Conservation (phyloP, 2,329 filamentous ascomycete species). For the Fusarium pseudocircinatum region DNA sequence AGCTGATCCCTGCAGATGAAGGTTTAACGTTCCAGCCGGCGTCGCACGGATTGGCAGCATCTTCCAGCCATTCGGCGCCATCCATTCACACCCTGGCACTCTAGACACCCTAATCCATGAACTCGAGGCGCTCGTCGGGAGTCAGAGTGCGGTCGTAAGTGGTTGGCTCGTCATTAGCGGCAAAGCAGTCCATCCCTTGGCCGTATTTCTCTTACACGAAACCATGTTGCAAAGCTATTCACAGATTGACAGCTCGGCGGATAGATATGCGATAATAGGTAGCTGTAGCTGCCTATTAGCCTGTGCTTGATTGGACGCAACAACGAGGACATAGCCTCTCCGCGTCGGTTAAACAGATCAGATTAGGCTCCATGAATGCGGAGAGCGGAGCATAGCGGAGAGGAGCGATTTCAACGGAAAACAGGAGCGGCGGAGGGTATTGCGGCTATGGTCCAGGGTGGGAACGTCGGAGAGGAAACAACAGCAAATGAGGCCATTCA, state of each 20-base stretch:
- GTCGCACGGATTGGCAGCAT: conserved; percentile 37
- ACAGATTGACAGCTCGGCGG: conserved; percentile 35
- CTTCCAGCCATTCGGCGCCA: conserved; percentile 39
- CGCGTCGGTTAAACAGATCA: conserved; percentile 39
- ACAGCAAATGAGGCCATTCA: conserved; percentile 31
- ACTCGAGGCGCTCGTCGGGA: conserved; percentile 17
- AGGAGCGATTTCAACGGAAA: conserved; percentile 13
- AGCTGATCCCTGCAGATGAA: conserved; percentile 37
- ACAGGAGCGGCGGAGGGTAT: conserved; percentile 13
- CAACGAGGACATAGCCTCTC: conserved; percentile 3
- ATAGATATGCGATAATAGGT: conserved; percentile 36
- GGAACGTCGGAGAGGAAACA: neutral
- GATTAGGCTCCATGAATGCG: conserved; percentile 27
- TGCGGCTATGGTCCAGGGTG: neutral
- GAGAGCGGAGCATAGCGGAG: conserved; percentile 34
- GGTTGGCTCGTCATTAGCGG: conserved; percentile 37
- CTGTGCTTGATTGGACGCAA: conserved; percentile 37
- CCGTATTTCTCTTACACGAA: conserved; percentile 51
- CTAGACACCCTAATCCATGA: conserved; percentile 20
- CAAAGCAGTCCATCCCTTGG: conserved; percentile 30
- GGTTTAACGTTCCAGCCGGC: conserved; percentile 44
- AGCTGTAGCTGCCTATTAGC: conserved; percentile 18
- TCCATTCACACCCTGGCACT: conserved; percentile 23
- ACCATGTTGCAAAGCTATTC: conserved; percentile 48
- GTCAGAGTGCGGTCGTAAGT: conserved; percentile 37